phyloP scores from a whole-genome alignment of 2,329 filamentous ascomycete species.

The Fusarium sp. region DNA sequence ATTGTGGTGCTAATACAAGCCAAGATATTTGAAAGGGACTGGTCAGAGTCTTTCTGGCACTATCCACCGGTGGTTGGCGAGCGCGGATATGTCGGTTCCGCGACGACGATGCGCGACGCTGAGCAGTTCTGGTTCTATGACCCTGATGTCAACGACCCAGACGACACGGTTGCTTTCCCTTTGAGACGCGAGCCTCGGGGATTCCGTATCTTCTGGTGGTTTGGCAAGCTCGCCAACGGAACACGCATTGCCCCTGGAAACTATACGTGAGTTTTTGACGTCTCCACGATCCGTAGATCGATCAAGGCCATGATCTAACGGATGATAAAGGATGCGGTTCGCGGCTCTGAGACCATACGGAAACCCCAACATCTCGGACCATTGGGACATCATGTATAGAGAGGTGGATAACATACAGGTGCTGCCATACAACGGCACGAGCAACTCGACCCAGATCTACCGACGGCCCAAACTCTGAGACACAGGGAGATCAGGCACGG shows the following conservation, averaged over 20 bases:
- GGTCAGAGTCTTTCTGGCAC: slow-evolving; percentile 55
- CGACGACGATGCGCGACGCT: slow-evolving; percentile 53
- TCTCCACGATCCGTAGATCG: background rate
- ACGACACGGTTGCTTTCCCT: slow-evolving; percentile 55
- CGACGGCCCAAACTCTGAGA: slow-evolving; percentile 15
- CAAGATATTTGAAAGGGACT: slow-evolving; percentile 54
- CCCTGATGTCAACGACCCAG: slow-evolving; percentile 51
- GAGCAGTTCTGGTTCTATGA: slow-evolving; percentile 50
- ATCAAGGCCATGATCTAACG: slow-evolving; percentile 16
- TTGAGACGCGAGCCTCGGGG: slow-evolving; percentile 49
- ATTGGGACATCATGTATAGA: slow-evolving; percentile 55
- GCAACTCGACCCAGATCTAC: slow-evolving; percentile 41
- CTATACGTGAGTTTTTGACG: slow-evolving; percentile 51
- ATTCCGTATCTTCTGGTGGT: slow-evolving; percentile 54
- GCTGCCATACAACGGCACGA: slow-evolving; percentile 46
- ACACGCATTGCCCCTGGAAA: slow-evolving; percentile 55
- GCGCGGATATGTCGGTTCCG: slow-evolving; percentile 57
- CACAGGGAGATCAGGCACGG: background rate
- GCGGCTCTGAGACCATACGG: slow-evolving; percentile 57
- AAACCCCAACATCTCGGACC: slow-evolving; percentile 53
- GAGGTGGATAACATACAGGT: slow-evolving; percentile 51
- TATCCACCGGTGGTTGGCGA: slow-evolving; percentile 55
- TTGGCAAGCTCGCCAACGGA: slow-evolving; percentile 57
- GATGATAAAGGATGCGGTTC: slow-evolving; percentile 51
- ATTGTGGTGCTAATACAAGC: background rate